Conservation (phyloP, 768 basidiomycete species). For the Stropharia rugosoannulata region DNA sequence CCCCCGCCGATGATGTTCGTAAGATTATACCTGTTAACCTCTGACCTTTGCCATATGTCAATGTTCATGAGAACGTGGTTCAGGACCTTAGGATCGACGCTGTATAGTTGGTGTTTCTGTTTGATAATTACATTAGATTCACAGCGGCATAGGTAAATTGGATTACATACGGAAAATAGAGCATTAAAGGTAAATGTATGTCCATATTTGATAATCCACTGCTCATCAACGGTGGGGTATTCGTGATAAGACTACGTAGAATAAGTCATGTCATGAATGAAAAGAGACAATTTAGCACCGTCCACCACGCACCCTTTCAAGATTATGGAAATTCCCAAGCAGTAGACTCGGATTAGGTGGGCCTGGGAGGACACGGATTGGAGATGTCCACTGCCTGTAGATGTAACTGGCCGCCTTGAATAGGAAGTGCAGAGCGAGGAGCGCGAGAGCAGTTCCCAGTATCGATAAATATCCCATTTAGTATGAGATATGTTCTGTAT, state of each 20-base stretch:
- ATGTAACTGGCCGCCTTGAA: not conserved
- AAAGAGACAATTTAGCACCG: too few species aligned
- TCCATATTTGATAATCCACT: conserved; percentile 52
- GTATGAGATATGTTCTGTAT: too few species aligned
- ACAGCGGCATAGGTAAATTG: too few species aligned
- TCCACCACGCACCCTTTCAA: not conserved
- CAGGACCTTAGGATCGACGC: conserved; percentile 60
- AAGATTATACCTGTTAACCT: conserved; percentile 33
- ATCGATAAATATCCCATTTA: too few species aligned
- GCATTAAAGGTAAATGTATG: conserved; percentile 40
- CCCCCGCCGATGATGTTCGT: conserved; percentile 43
- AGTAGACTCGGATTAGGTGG: conserved; percentile 1
- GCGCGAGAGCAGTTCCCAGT: too few species aligned
- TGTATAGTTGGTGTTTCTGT: conserved; percentile 28
- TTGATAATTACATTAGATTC: not conserved
- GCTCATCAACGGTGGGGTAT: conserved; percentile 23
- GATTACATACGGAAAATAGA: not conserved
- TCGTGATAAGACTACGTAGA: not conserved
- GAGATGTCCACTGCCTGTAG: not conserved
- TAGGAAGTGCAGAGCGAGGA: not conserved
- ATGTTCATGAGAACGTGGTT: conserved; percentile 61
- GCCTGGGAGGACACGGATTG: not conserved
- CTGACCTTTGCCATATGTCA: conserved; percentile 56
- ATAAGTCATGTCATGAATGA: not conserved
- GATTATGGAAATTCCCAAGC: not conserved